These are phyloP conservation scores for Gonapodya sp. DNA, from an alignment of 192 early-diverging fungal genomes.

Conservation along the genomic window DNA sequence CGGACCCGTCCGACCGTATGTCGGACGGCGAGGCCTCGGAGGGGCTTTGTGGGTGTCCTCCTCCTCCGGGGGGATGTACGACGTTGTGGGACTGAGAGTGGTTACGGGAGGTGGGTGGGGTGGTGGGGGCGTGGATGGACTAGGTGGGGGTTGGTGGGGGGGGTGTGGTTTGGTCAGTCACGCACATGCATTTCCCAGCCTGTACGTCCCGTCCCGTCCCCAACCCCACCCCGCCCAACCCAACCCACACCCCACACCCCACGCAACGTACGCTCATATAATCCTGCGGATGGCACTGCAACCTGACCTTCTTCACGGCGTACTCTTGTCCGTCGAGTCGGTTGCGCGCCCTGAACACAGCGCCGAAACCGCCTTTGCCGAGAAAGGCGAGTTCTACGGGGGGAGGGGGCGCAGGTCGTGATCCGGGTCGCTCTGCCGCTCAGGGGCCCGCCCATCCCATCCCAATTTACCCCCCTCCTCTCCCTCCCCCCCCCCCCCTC, in stretches of 20 bases:
- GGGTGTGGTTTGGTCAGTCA: not conserved
- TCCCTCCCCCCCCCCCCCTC: not conserved
- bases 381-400: slow-evolving; percentile 53
- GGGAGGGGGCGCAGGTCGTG: not conserved
- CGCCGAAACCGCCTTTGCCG: slow-evolving; percentile 89
- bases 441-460: no score
- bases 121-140: not conserved
- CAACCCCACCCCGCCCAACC: not conserved
- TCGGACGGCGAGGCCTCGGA: not conserved
- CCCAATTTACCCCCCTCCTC: no score
- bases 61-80: no score
- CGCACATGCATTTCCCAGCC: no score
- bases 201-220: no score
- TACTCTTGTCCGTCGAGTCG: slow-evolving; percentile 82
- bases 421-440: no score
- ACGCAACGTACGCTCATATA: not conserved
- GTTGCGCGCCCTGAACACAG: slow-evolving; percentile 72
- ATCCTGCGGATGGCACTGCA: slow-evolving; percentile 29
- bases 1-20: not conserved
- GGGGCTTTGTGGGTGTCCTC: not conserved
- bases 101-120: not conserved
- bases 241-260: not conserved
- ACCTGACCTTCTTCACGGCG: slow-evolving; percentile 78
- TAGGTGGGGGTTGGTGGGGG: not conserved
- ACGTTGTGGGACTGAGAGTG: no score